These are phyloP conservation scores for Phytophthora litchii DNA, from an alignment of 352 stramenopile genomes.

Conservation along the genomic window DNA sequence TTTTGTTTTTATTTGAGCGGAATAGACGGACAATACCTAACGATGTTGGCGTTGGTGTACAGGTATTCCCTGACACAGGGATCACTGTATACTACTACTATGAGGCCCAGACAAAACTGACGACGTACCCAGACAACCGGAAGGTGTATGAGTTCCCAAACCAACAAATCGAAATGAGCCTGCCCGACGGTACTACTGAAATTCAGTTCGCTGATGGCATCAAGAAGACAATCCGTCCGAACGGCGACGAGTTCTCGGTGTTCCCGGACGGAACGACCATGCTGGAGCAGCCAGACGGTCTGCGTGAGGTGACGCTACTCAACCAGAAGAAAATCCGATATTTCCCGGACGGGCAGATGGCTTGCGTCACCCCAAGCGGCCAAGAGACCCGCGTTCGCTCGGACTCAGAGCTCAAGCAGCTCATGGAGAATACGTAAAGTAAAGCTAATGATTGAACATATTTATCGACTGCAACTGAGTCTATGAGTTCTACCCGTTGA, in stretches of 20 bases:
- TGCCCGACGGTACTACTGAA: conserved; percentile 92
- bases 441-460: conserved; percentile 16
- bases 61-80: conserved; percentile 74
- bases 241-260: conserved; percentile 80
- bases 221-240: conserved; percentile 82
- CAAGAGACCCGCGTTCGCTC: conserved; percentile 64
- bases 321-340: conserved; percentile 78
- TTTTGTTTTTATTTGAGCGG: background rate
- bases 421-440: conserved; percentile 50
- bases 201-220: conserved; percentile 96
- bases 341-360: conserved; percentile 76
- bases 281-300: conserved; percentile 69
- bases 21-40: conserved; percentile 3
- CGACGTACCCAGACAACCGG: conserved; percentile 92
- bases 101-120: conserved; percentile 93
- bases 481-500: no score
- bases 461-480: conserved; percentile 15
- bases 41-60: conserved; percentile 28
- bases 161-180: conserved; percentile 94
- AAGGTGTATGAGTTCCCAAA: conserved; percentile 98
- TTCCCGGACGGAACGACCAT: conserved; percentile 88
- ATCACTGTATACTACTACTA: conserved; percentile 95
- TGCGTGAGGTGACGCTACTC: conserved; percentile 81
- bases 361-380: conserved; percentile 49
- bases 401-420: conserved; percentile 61